Conservation (phyloP, 345 rosid species). For the Firmiana major region DNA sequence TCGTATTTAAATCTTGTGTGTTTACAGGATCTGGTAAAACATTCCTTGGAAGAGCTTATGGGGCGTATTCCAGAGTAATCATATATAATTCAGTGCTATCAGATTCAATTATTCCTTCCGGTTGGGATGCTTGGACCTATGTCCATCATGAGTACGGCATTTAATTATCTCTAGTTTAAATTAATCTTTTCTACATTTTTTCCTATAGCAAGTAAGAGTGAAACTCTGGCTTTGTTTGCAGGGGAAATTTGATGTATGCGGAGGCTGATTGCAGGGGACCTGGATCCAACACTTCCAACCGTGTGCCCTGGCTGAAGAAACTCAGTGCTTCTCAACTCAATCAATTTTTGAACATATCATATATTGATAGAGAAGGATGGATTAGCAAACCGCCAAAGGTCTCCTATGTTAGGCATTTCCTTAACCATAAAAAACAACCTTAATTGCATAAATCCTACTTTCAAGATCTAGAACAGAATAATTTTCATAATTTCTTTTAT, state of each 20-base stretch:
- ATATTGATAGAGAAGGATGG: slow-evolving; percentile 31
- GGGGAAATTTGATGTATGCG: not conserved
- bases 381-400: not conserved
- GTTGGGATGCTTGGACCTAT: slow-evolving; percentile 34
- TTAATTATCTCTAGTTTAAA: not conserved
- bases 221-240: not conserved
- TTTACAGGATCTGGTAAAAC: slow-evolving; percentile 22
- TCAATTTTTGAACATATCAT: not conserved
- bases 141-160: slow-evolving; percentile 5
- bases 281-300: slow-evolving; percentile 23
- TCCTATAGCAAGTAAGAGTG: not conserved
- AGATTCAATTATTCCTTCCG: slow-evolving; percentile 10
- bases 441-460: too few species aligned
- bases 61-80: slow-evolving; percentile 32
- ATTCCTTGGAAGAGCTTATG: slow-evolving; percentile 38
- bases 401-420: not conserved
- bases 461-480: too few species aligned
- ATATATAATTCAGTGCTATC: slow-evolving; percentile 6
- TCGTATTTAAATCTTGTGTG: slow-evolving; percentile 20
- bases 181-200: not conserved
- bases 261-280: slow-evolving; percentile 23
- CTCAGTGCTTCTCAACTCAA: not conserved
- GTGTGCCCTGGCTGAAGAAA: slow-evolving; percentile 28
- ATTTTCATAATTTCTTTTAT: too few species aligned
- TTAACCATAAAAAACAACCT: too few species aligned